Evolutionary conservation across 768 basidiomycete genomes (phyloP).

Genomic region (Chalciporus pseudorubinellus): DNA sequence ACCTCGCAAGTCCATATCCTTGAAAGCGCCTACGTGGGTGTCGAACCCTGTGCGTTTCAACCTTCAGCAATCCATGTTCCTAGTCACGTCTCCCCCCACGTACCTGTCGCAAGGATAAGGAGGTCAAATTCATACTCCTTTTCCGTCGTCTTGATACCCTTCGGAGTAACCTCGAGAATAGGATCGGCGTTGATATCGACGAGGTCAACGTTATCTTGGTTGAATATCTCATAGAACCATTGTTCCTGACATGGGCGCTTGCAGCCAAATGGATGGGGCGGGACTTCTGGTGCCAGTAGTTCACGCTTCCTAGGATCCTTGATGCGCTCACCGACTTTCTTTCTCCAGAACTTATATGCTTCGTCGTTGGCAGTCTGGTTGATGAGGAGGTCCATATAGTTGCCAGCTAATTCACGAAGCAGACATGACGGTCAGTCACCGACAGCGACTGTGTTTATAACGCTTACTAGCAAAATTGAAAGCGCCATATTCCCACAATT

Average conservation of each 20-base stretch:
- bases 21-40: background rate
- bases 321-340: conserved; percentile 10
- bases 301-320: conserved; percentile 9
- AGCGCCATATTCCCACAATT: conserved; percentile 6
- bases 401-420: background rate
- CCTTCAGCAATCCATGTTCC: background rate
- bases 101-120: conserved; percentile 11
- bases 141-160: conserved; percentile 1
- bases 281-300: conserved; percentile 5
- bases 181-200: conserved; percentile 10
- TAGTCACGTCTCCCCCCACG: background rate
- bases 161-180: conserved; percentile 5
- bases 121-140: conserved; percentile 9
- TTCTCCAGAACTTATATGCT: conserved; percentile 5
- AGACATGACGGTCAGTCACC: too few relatives aligned
- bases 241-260: conserved; percentile 8
- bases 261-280: conserved; percentile 8
- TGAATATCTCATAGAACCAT: conserved; percentile 9
- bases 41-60: background rate
- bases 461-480: conserved; percentile 7
- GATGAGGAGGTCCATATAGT: background rate
- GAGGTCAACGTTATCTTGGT: conserved; percentile 9
- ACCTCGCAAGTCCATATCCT: conserved; percentile 7
- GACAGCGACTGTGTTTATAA: background rate
- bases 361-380: conserved; percentile 11